Evolutionary conservation across 1,284 basidiomycete genomes (phyloP).

Genomic region (Austropuccinia psidii): DNA sequence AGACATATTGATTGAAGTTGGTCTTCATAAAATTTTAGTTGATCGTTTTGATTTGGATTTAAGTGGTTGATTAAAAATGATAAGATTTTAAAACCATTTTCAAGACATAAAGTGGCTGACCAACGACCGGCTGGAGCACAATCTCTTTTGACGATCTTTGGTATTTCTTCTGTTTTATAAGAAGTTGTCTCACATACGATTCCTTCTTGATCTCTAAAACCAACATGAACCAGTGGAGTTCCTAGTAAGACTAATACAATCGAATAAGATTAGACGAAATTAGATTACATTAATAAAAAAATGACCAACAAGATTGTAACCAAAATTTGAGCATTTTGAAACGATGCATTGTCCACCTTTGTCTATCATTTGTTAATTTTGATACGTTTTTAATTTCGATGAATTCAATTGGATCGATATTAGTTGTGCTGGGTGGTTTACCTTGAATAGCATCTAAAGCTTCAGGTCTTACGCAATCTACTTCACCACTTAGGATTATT

Average conservation of each 20-base stretch:
- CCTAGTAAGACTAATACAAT: slow-evolving; percentile 8
- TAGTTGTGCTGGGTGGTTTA: not conserved
- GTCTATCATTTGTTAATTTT: not conserved
- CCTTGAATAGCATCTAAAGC: not conserved
- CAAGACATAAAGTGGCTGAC: not conserved
- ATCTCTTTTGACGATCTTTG: not conserved
- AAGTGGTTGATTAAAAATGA: not conserved
- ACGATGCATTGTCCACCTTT: not conserved
- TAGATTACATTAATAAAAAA: not conserved
- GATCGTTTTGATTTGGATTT: not conserved
- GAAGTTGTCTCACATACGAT: not conserved
- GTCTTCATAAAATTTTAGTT: not conserved
- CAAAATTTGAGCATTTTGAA: slow-evolving; percentile 34
- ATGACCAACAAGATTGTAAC: slow-evolving; percentile 26
- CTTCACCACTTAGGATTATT: slow-evolving; percentile 31
- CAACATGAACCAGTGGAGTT: slow-evolving; percentile 6
- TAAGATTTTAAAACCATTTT: not conserved
- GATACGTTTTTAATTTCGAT: slow-evolving; percentile 24
- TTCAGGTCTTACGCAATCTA: slow-evolving; percentile 2
- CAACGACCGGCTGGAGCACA: not conserved
- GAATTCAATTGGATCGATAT: not conserved
- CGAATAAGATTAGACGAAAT: not conserved
- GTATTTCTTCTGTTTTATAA: not conserved
- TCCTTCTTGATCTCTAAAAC: slow-evolving; percentile 7
- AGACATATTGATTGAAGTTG: not conserved